Percentiles rank a stretch among this genome's conserved stretches.
phyloP scores from a whole-genome alignment of 2,329 filamentous ascomycete genomes.

The Aspergillus sp. region DNA sequence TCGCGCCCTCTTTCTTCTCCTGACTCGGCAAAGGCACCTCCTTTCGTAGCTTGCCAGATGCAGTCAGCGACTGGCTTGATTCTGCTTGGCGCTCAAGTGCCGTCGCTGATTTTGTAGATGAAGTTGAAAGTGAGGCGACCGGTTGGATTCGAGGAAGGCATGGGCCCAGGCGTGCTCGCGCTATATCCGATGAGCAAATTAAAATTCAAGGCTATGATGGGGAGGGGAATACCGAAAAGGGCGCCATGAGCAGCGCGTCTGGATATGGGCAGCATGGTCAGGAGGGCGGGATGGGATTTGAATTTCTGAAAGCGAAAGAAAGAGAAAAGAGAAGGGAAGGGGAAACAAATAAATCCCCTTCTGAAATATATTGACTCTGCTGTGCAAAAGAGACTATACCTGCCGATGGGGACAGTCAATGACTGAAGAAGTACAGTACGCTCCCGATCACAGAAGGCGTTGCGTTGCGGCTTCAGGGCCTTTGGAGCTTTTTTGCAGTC shows the following conservation, averaged over 20 bases:
- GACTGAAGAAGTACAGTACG: no score
- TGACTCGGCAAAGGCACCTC: constrained; percentile 47
- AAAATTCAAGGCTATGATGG: background rate
- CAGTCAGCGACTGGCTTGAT: constrained; percentile 29
- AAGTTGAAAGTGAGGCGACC: constrained; percentile 37
- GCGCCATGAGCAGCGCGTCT: background rate
- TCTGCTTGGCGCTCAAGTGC: constrained; percentile 34
- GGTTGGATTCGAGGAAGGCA: constrained; percentile 30
- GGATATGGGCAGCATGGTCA: background rate
- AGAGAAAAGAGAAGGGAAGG: no score
- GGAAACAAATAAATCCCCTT: no score
- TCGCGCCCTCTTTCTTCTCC: constrained; percentile 47
- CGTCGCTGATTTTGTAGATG: constrained; percentile 39
- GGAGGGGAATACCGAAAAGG: background rate
- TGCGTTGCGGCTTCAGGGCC: no score
- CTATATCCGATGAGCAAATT: constrained; percentile 18
- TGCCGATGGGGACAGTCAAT: no score
- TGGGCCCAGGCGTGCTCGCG: constrained; percentile 22
- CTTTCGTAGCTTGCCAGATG: constrained; percentile 40
- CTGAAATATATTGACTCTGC: no score
- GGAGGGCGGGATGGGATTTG: no score
- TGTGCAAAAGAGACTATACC: no score
- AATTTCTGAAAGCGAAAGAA: no score
- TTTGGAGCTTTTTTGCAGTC: no score
- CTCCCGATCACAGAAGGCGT: no score